A percentile compares a stretch with the other conserved stretches of the same genome.
These are phyloP conservation scores for Zelonia costaricensis DNA, from an alignment of 208 protist species.

Conservation along the genomic window DNA sequence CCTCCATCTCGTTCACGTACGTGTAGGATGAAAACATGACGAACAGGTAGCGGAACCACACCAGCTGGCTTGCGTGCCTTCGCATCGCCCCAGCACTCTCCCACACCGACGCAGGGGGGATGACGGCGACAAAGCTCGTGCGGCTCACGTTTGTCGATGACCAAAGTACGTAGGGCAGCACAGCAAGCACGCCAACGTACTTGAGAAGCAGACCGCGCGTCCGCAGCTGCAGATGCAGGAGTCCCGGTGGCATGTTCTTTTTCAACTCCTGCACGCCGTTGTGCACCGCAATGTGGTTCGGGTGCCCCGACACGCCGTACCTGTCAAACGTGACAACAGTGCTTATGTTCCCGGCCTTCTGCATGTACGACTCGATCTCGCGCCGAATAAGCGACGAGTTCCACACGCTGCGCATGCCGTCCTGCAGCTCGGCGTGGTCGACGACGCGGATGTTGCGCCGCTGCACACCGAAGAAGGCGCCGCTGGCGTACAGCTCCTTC, in stretches of 20 bases:
- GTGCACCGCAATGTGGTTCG: slow-evolving; percentile 95
- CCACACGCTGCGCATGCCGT: slow-evolving; percentile 89
- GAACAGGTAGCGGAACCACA: slow-evolving; percentile 97
- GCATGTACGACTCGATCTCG: slow-evolving; percentile 64
- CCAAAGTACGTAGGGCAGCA: slow-evolving; percentile 32
- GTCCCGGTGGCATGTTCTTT: slow-evolving; percentile 69
- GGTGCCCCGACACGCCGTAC: slow-evolving; percentile 93
- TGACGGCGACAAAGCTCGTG: slow-evolving; percentile 50
- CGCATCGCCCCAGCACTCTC: slow-evolving; percentile 82
- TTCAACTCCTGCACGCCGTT: slow-evolving; percentile 70
- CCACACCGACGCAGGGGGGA: slow-evolving; percentile 47
- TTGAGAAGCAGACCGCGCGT: slow-evolving; percentile 64
- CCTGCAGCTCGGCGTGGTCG: slow-evolving; percentile 81
- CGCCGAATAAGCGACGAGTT: slow-evolving; percentile 38
- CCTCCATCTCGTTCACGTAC: slow-evolving; percentile 89
- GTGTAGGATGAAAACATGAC: slow-evolving; percentile 95
- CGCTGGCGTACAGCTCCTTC: slow-evolving; percentile 90
- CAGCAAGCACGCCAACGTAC: slow-evolving; percentile 53
- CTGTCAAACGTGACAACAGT: slow-evolving; percentile 96
- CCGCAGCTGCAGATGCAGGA: slow-evolving; percentile 66
- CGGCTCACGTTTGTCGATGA: slow-evolving; percentile 16
- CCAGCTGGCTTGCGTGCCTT: slow-evolving; percentile 91
- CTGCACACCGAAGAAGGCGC: slow-evolving; percentile 68
- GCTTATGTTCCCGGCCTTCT: slow-evolving; percentile 56
- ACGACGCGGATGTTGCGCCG: slow-evolving; percentile 46